phyloP scores from a whole-genome alignment of 768 basidiomycete genomes.

The Phaeotremella skinneri region DNA sequence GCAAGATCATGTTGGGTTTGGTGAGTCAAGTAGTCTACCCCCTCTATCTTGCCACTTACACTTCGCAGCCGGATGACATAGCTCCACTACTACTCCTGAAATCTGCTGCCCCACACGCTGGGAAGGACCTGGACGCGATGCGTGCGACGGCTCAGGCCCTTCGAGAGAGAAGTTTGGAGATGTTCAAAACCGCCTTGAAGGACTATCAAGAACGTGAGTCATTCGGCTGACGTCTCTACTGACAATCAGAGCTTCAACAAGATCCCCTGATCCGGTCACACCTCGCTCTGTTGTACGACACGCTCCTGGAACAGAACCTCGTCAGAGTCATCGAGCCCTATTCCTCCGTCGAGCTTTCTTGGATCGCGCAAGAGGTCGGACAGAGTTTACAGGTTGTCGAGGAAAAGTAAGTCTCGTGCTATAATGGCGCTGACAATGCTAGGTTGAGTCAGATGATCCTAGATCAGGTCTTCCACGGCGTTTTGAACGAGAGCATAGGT shows the following conservation, averaged over 20 bases:
- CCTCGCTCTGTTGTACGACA: conserved; percentile 90
- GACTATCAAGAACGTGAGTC: conserved; percentile 75
- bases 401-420: conserved; percentile 67
- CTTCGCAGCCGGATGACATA: conserved; percentile 81
- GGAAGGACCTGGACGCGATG: conserved; percentile 92
- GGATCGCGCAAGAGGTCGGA: conserved; percentile 81
- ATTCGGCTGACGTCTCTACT: conserved; percentile 2
- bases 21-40: conserved; percentile 57
- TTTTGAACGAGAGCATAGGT: conserved; percentile 92
- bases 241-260: conserved; percentile 74
- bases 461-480: conserved; percentile 88
- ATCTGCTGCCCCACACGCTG: conserved; percentile 80
- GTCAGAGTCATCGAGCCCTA: conserved; percentile 95
- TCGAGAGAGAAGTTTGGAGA: conserved; percentile 79
- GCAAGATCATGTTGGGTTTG: conserved; percentile 96
- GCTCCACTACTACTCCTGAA: conserved; percentile 81
- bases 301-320: conserved; percentile 90
- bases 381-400: conserved; percentile 86
- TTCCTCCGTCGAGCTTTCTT: conserved; percentile 81
- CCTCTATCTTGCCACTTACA: not conserved
- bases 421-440: conserved; percentile 1
- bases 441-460: conserved; percentile 98
- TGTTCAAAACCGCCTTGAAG: conserved; percentile 81
- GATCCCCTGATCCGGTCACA: conserved; percentile 95
- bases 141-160: conserved; percentile 91